Evolutionary conservation across 495 filamentous ascomycete genomes (phyloP).

Genomic region (Lasiosphaeris hirsuta): DNA sequence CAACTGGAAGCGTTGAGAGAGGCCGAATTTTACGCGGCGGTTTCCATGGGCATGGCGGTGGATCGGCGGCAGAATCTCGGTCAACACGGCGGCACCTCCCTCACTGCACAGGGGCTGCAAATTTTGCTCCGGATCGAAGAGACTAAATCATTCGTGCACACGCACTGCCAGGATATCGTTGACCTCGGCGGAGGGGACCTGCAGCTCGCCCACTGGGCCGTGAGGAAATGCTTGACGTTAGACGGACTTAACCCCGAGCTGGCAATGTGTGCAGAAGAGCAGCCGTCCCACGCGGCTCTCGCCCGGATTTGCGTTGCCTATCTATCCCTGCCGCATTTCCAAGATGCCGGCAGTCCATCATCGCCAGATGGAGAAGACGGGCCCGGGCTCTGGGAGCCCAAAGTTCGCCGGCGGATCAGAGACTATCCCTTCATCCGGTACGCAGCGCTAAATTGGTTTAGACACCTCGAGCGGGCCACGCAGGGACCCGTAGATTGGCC

Average conservation of each 20-base stretch:
- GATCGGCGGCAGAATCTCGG: not conserved
- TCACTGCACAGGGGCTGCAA: not conserved
- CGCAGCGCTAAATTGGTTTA: conserved; percentile 3
- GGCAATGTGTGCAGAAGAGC: too few relatives aligned
- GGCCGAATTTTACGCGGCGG: not conserved
- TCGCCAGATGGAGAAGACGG: too few relatives aligned
- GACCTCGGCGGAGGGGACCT: conserved; percentile 1
- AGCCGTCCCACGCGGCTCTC: conserved; percentile 8
- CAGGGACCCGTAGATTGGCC: not conserved
- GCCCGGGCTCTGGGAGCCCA: not conserved
- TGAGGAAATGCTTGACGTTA: conserved; percentile 5
- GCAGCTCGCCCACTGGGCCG: conserved; percentile 4
- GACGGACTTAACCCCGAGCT: too few relatives aligned
- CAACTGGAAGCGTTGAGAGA: conserved; percentile 1
- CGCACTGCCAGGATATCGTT: not conserved
- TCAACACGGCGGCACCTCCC: too few relatives aligned
- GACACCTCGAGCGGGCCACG: not conserved
- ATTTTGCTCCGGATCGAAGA: not conserved
- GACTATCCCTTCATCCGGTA: conserved; percentile 4
- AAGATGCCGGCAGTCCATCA: conserved; percentile 5
- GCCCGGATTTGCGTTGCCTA: not conserved
- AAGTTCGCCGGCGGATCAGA: conserved; percentile 5
- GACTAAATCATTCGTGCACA: not conserved
- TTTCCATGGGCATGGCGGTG: not conserved
- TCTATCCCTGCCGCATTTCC: conserved; percentile 5